Evolutionary conservation across 495 filamentous ascomycete genomes (phyloP).

Genomic region (Choiromyces venosus): DNA sequence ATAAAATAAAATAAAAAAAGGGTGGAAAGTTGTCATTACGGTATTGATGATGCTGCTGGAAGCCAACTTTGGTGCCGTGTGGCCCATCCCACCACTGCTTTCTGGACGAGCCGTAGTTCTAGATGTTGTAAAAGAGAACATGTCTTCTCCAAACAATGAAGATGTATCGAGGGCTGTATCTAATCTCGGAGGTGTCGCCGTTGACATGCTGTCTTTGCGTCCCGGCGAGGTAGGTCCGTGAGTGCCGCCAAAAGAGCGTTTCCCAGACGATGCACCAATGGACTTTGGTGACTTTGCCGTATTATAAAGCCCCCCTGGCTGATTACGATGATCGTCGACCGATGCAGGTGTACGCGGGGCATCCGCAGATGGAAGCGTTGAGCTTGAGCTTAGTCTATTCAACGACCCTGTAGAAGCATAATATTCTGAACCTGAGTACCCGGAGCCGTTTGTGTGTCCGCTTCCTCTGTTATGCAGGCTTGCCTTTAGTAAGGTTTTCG

Average conservation of each 20-base stretch:
- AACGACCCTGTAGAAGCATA: constrained; percentile 41
- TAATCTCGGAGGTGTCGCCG: constrained; percentile 32
- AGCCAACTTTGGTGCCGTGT: constrained; percentile 41
- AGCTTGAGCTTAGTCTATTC: constrained; percentile 42
- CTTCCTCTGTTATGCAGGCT: constrained; percentile 23
- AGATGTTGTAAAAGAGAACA: constrained; percentile 39
- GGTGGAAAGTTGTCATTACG: constrained; percentile 25
- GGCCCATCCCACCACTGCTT: constrained; percentile 30
- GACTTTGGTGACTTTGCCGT: constrained; percentile 33
- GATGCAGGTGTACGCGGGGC: constrained; percentile 41
- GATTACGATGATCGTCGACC: constrained; percentile 22
- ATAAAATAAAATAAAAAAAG: too few species aligned
- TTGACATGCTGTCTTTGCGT: constrained; percentile 32
- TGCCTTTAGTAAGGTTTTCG: constrained; percentile 34
- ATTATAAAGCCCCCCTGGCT: constrained; percentile 24
- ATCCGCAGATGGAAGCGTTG: constrained; percentile 40
- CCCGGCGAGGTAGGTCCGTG: constrained; percentile 27
- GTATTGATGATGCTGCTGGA: constrained; percentile 36
- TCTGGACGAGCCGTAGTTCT: constrained; percentile 28
- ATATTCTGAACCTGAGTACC: constrained; percentile 40
- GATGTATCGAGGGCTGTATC: constrained; percentile 41
- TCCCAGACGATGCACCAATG: constrained; percentile 32
- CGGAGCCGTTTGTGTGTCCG: constrained; percentile 37
- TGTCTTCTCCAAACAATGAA: constrained; percentile 41
- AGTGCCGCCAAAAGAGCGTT: constrained; percentile 32